Evolutionary conservation across 345 rosid species (phyloP).

Genomic region (Syzygium jambos): DNA sequence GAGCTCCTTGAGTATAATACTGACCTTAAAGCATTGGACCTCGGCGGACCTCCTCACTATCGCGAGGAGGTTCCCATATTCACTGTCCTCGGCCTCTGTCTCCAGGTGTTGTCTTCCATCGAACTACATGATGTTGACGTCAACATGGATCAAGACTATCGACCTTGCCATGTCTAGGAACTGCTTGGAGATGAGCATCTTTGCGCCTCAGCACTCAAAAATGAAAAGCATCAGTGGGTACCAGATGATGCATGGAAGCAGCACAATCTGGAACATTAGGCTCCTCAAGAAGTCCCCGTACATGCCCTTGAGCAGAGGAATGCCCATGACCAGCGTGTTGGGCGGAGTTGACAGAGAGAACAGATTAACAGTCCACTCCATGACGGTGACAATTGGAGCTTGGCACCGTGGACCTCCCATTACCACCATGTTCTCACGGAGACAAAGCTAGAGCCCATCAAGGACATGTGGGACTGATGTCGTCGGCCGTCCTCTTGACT

Average conservation of each 20-base stretch:
- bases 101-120: slow-evolving; percentile 26
- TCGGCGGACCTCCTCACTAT: slow-evolving; percentile 20
- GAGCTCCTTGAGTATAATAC: slow-evolving; percentile 24
- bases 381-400: neutral
- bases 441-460: neutral
- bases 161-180: slow-evolving; percentile 23
- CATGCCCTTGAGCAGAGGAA: slow-evolving; percentile 20
- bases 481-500: too few relatives aligned
- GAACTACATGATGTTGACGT: slow-evolving; percentile 15
- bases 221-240: slow-evolving; percentile 16
- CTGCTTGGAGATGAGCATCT: slow-evolving; percentile 22
- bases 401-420: neutral
- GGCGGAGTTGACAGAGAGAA: slow-evolving; percentile 22
- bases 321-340: slow-evolving; percentile 24
- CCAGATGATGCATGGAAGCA: slow-evolving; percentile 7
- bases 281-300: neutral
- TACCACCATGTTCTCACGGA: neutral
- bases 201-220: slow-evolving; percentile 27
- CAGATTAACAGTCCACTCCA: slow-evolving; percentile 18
- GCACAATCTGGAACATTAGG: slow-evolving; percentile 6
- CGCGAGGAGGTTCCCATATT: slow-evolving; percentile 29
- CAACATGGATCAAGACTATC: slow-evolving; percentile 18
- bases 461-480: too few relatives aligned
- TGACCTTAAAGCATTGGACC: slow-evolving; percentile 19
- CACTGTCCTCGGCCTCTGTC: slow-evolving; percentile 24